Conservation (phyloP, 2,329 filamentous ascomycete species). For the Epichloe gansuensis region DNA sequence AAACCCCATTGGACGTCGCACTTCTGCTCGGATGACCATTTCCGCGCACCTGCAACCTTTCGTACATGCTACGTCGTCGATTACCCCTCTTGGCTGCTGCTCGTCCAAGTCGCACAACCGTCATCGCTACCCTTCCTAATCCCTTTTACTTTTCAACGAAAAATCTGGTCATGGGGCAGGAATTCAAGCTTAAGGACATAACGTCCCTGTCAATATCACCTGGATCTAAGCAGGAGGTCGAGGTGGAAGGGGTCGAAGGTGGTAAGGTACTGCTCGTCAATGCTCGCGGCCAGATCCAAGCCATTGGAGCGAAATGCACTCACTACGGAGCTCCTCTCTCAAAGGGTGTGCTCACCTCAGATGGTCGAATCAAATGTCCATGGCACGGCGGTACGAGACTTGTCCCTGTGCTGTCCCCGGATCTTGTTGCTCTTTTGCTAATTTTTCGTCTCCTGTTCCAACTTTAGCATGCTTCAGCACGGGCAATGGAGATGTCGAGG, state of each 20-base stretch:
- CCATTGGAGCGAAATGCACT: conserved; percentile 70
- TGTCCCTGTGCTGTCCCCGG: neutral
- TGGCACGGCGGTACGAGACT: conserved; percentile 77
- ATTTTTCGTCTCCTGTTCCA: neutral
- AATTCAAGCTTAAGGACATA: conserved; percentile 65
- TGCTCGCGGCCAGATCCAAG: conserved; percentile 61
- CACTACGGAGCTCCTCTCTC: conserved; percentile 87
- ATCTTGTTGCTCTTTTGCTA: neutral
- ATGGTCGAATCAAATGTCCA: conserved; percentile 78
- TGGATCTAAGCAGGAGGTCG: conserved; percentile 75
- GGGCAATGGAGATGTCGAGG: conserved; percentile 82
- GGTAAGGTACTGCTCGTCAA: conserved; percentile 83
- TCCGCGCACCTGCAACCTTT: neutral
- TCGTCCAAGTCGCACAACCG: neutral
- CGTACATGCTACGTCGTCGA: conserved; percentile 5
- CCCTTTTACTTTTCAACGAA: conserved; percentile 14
- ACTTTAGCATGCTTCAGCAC: conserved; percentile 77
- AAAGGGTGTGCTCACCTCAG: conserved; percentile 70
- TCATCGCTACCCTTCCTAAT: neutral
- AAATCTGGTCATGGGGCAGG: conserved; percentile 34
- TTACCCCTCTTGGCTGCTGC: neutral
- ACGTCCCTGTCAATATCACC: conserved; percentile 61
- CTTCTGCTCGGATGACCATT: neutral
- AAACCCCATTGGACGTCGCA: neutral
- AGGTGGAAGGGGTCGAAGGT: conserved; percentile 77